These are phyloP conservation scores for Sugiyamaella smithiae DNA, from an alignment of 805 yeast genomes.

Conservation along the genomic window DNA sequence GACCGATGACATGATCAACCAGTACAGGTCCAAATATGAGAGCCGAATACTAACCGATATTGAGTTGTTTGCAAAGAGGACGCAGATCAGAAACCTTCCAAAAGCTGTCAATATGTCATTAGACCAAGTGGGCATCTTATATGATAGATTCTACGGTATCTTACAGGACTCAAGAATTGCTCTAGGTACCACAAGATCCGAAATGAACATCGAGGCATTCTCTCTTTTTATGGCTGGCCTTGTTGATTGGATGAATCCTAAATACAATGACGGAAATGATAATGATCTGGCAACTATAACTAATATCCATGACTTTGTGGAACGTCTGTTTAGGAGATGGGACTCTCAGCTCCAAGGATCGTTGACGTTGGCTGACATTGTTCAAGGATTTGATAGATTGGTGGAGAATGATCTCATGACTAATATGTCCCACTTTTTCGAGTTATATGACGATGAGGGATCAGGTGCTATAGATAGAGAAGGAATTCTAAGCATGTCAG, in stretches of 20 bases:
- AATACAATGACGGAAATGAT: conserved; percentile 18
- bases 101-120: conserved; percentile 59
- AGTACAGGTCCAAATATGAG: conserved; percentile 67
- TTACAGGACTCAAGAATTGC: conserved; percentile 59
- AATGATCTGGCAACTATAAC: neutral
- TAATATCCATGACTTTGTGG: conserved; percentile 46
- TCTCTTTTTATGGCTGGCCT: conserved; percentile 71
- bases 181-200: conserved; percentile 46
- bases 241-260: conserved; percentile 63
- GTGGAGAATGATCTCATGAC: conserved; percentile 74
- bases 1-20: conserved; percentile 68
- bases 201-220: conserved; percentile 73
- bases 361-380: conserved; percentile 66
- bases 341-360: conserved; percentile 50
- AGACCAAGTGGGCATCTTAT: conserved; percentile 64
- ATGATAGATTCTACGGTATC: conserved; percentile 80
- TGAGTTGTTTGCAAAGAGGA: conserved; percentile 85
- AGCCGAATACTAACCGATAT: conserved; percentile 79
- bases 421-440: conserved; percentile 73
- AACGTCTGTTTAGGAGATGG: conserved; percentile 70
- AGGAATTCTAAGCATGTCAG: conserved; percentile 78
- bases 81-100: conserved; percentile 84
- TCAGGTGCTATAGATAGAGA: conserved; percentile 69
- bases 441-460: conserved; percentile 61
- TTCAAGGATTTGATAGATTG: conserved; percentile 67